Percentiles rank a stretch among this genome's conserved stretches.
Evolutionary conservation across 345 rosid genomes (phyloP).

Genomic region (Gossypium longicalyx): DNA sequence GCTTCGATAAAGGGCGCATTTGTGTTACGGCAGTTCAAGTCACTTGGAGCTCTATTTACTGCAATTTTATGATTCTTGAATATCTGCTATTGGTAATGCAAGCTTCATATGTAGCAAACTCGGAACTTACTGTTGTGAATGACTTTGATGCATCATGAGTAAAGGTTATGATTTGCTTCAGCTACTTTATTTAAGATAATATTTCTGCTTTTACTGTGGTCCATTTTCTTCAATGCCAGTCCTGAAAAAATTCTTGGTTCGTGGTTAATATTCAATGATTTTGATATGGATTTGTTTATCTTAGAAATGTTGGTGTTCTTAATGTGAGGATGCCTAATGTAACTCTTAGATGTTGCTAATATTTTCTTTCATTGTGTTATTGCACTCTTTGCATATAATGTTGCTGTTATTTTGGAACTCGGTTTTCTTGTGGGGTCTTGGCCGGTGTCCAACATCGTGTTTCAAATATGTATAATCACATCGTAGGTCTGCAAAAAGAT

Average conservation of each 20-base stretch:
- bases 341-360: neutral
- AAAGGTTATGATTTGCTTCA: slow-evolving; percentile 4
- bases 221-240: neutral
- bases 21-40: neutral
- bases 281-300: neutral
- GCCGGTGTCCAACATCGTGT: neutral
- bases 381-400: neutral
- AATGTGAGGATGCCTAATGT: neutral
- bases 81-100: neutral
- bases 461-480: neutral
- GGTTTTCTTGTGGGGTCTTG: neutral
- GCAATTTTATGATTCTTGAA: neutral
- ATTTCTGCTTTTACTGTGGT: slow-evolving; percentile 5
- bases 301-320: neutral
- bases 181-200: neutral
- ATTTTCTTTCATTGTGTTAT: neutral
- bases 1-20: neutral
- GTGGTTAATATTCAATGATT: neutral
- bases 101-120: neutral
- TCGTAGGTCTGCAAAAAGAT: slow-evolving; percentile 72
- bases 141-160: neutral
- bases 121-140: neutral
- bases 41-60: neutral
- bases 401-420: neutral
- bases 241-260: neutral